Conservation (phyloP, 331 rosid species). For the Quercus tomentella region DNA sequence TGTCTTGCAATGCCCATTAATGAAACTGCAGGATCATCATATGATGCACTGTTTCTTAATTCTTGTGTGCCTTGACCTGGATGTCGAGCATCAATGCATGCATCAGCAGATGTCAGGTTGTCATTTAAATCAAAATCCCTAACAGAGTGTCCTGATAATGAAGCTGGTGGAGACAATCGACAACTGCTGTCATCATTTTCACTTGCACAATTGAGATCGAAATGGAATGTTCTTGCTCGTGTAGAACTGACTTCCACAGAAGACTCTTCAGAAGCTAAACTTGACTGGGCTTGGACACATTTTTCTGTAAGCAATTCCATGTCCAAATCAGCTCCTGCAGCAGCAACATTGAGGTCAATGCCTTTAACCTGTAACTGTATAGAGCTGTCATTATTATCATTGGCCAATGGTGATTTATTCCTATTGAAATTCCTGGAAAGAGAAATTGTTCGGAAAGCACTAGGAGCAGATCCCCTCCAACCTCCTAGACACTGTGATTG, state of each 20-base stretch:
- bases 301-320: slow-evolving; percentile 14
- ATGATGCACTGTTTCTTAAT: background rate
- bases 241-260: slow-evolving; percentile 20
- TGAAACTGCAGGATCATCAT: slow-evolving; percentile 15
- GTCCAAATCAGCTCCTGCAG: slow-evolving; percentile 19
- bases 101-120: slow-evolving; percentile 12
- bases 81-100: background rate
- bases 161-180: slow-evolving; percentile 12
- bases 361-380: background rate
- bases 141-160: slow-evolving; percentile 5
- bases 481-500: background rate
- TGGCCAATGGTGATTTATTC: background rate
- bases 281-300: background rate
- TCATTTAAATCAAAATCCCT: slow-evolving; percentile 39
- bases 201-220: slow-evolving; percentile 27
- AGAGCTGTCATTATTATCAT: slow-evolving; percentile 1
- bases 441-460: slow-evolving; percentile 23
- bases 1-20: slow-evolving; percentile 7
- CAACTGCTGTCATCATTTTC: slow-evolving; percentile 14
- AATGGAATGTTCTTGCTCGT: slow-evolving; percentile 17
- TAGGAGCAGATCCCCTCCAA: slow-evolving; percentile 28
- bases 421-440: slow-evolving; percentile 11
- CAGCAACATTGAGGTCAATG: slow-evolving; percentile 32
- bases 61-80: slow-evolving; percentile 1
- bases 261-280: slow-evolving; percentile 17